These are phyloP conservation scores for Trichoderma guizhouense DNA, from an alignment of 2,329 filamentous ascomycete species.

Conservation along the genomic window DNA sequence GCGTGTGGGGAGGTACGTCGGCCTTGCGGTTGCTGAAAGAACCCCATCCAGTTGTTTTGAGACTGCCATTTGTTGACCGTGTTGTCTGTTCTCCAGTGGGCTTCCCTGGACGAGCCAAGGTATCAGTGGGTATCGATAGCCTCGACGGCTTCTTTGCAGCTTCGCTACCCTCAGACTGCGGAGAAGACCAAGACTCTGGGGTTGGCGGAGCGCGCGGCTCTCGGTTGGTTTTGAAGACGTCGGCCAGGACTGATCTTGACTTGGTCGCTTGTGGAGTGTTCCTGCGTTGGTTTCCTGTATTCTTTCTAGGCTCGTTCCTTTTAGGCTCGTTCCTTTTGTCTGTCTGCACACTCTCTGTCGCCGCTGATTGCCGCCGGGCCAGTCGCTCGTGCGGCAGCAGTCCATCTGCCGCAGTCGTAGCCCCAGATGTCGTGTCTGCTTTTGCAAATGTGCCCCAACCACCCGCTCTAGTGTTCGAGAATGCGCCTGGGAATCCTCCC, in stretches of 20 bases:
- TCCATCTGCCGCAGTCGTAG: constrained; percentile 19
- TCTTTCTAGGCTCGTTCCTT: not conserved
- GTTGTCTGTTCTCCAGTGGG: not conserved
- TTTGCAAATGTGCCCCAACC: constrained; percentile 23
- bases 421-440: not conserved
- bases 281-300: not conserved
- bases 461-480: constrained; percentile 23
- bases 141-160: not conserved
- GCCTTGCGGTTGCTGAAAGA: constrained; percentile 24
- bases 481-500: constrained; percentile 27
- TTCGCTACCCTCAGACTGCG: not conserved
- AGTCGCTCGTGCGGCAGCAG: constrained; percentile 40
- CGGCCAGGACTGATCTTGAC: constrained; percentile 31
- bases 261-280: constrained; percentile 20
- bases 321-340: not conserved
- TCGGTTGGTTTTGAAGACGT: constrained; percentile 32
- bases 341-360: not conserved
- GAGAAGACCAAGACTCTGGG: constrained; percentile 28
- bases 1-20: constrained; percentile 13
- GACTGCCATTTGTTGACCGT: not conserved
- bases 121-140: not conserved
- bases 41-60: constrained; percentile 23
- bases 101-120: not conserved
- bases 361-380: constrained; percentile 31
- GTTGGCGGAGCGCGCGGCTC: constrained; percentile 27